Base-by-base conservation (phyloP, 805 yeast genomes). In the Vanderwaltozyma yarrowii region DNA sequence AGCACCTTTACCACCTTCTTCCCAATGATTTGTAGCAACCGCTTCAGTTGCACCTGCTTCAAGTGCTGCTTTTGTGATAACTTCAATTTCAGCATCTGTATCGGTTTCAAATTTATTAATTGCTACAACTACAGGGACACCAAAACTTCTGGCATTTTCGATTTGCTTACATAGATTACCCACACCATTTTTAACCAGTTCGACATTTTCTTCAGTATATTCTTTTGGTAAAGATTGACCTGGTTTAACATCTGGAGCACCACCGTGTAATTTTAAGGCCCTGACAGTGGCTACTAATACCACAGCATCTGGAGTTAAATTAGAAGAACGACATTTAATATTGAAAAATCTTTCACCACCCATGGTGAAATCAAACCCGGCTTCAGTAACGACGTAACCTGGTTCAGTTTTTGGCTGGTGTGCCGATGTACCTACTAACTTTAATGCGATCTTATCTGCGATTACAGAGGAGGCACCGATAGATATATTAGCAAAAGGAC, bases 351-450 rank as follows among this genome's bases (percentile, higher is more conserved):
- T 75, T 69, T 89, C 98, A 51, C 97, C 97, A 48, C 98, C 98
- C 97, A 89, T 89, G 35, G 96, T 89, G 70, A 92, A 89, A 64
- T 89, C 97, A 66, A 89, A 89, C 37, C 98, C 98, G 29, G 97
- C 96, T 64, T 89, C 98, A 36, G 98, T 89, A 44, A 89, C 85
- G 39, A 87, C 97, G 58, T 75, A 89, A 48, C 97, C 97, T 44
- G 69, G 67, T 38, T 76, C 71, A 4, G 40, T 13, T 14, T 39
- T 36, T 8, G 33, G 39, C 14, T 41, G 18, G 54, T 70, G 64
- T 30, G 67, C 64, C 37, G 69, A 71, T 26, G 75, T 67, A 51
- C 92, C 92, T 14, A 94, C 87, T 50, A 89, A 74, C 65, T 89
- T 87, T 57, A 89, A 71, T 5, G 95, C 98, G 64, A 89, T 75